Evolutionary conservation across 1,284 basidiomycete genomes (phyloP), one percentile per base, ranked within the genome.

Genomic region (Jaminaea rosea): DNA sequence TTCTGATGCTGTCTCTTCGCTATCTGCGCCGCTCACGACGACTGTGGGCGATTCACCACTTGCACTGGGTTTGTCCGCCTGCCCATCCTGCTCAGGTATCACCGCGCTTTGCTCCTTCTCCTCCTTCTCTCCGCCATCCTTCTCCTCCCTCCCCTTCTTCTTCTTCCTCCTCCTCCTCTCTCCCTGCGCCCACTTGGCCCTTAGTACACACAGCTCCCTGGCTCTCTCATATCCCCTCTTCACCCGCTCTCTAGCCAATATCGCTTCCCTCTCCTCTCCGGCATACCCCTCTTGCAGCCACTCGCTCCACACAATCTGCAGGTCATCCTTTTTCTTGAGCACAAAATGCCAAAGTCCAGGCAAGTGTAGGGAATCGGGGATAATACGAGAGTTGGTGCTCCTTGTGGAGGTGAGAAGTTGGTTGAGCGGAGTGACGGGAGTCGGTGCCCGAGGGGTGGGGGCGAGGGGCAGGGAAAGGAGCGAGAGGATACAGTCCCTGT

Each of bases 301-400:
- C 15, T 76, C 75, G 0, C 92, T 89, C 58, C 80, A 78, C 0
- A 90, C 94, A 28, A 93, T 80, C 72, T 97, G 93, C 17, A 96
- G 88, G 61, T 88, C 82, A 15, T 82, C 52, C 39, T 88, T 81
- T 17, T 87, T 88, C 76, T 94, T 96, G 79, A 94, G 97, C 47
- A 94, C 77, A 70, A 97, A 98, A 75, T 98, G 93, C 26, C 87
- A 81, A 24, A 98, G 76, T 0, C 91, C 91, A 1, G 89, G 86
- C 49, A 93, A 84, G 3, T 83, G 83, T 1, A 97, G 76, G 46
- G 0, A 41, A 49, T 34, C 28, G 48, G n/a, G 48, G 47, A 28
- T 51, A 45, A 28, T 39, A 46, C 46, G 11, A 15, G 36, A 44
- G 44, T 62, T 87, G 67, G 28, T 76, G 73, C 58, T 80, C 77